Evolutionary conservation across 331 rosid genomes (phyloP), one percentile per base, ranked within the genome.

Genomic region (Erythrophleum ivorense): DNA sequence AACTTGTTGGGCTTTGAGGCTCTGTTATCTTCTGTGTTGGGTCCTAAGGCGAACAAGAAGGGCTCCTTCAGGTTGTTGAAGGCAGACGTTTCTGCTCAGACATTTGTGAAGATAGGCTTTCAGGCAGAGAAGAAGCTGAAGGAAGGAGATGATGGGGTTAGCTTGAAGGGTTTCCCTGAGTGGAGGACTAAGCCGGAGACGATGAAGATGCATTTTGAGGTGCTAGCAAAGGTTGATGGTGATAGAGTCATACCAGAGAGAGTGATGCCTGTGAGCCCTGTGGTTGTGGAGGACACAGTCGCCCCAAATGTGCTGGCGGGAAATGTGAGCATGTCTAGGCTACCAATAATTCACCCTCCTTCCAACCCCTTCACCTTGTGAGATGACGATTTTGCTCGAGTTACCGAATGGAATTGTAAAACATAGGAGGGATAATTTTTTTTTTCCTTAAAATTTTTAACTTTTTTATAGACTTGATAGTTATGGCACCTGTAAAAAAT

Each of bases 151-250:
- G 19, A 69, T 48, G 87, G 74, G 54, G 6, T 86, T 31, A 86
- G 82, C 40, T 85, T 85, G 84, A 80, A 85, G 78, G 94, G 84
- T 69, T 84, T 84, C 79, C 98, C 95, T 4, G 89, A 70, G 43
- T 96, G 99, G 99, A 88, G 94, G 83, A 92, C 99, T 12, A 93
- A 87, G 84, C 98, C 97, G 2, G 95, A 93, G 73, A 87, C 74
- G 0, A 83, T 87, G 73, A 93, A 54, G 73, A 77, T 91, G 92
- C 91, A 92, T 74, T 96, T 96, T 63, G 97, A 96, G 89, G 99
- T 96, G 41, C 79, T 96, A 62, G 99, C 94, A 19, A 96, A 91
- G 87, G 88, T 96, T 24, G 98, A 91, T 24, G 98, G 98, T 0
- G 94, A 93, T 55, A 91, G 84, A 84, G 89, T 95, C 60, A 88